phyloP scores from a whole-genome alignment of 225 moss, liverwort and hornwort species.

The Anthoceros angustus region DNA sequence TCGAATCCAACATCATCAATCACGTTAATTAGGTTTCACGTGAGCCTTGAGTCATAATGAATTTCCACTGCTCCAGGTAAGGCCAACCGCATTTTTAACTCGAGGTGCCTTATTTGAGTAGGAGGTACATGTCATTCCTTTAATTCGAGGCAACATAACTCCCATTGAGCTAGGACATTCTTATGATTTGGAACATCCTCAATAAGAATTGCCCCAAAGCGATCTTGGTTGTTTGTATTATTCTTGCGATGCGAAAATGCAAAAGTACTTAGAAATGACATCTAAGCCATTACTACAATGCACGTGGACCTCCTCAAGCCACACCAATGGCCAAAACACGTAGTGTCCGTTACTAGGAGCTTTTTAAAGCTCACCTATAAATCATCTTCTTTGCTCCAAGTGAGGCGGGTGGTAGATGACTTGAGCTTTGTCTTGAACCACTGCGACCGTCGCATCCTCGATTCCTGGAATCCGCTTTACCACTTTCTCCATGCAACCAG shows the following conservation, averaged over 20 bases:
- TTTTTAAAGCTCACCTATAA: no score
- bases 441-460: conserved; percentile 52
- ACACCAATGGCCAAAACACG: no score
- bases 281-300: no score
- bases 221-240: no score
- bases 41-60: conserved; percentile 48
- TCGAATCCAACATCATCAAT: conserved; percentile 84
- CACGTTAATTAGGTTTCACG: conserved; percentile 44
- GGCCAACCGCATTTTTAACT: conserved; percentile 37
- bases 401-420: conserved; percentile 31
- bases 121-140: conserved; percentile 82
- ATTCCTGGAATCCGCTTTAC: conserved; percentile 51
- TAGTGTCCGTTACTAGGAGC: no score
- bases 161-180: not conserved
- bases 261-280: no score
- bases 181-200: conserved; percentile 4
- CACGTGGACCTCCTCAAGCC: no score
- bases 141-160: conserved; percentile 45
- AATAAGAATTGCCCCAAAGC: conserved; percentile 63
- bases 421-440: no score
- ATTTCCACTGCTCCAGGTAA: conserved; percentile 59
- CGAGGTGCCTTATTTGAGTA: conserved; percentile 53
- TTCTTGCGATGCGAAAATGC: no score
- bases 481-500: conserved; percentile 66
- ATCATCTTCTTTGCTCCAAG: no score